Percentiles rank a stretch among this genome's conserved stretches.
phyloP scores from a whole-genome alignment of 352 stramenopile genomes.

The Thraustochytrium striatum region DNA sequence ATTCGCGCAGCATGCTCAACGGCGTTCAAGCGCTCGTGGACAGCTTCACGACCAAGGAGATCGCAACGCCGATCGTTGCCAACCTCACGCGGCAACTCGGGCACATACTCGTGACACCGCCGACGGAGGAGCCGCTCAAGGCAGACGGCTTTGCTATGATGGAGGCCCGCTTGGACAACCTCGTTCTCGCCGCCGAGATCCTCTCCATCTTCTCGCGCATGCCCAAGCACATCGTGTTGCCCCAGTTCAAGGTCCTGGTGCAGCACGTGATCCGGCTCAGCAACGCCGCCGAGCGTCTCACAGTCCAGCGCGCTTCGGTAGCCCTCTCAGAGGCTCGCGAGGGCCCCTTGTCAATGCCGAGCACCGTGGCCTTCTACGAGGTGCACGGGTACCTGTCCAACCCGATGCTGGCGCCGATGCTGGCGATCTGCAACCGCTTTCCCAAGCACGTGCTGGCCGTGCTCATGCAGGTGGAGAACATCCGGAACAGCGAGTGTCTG shows the following conservation, averaged over 20 bases:
- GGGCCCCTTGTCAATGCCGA: background rate
- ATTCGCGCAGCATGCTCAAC: slow-evolving; percentile 4
- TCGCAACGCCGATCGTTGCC: background rate
- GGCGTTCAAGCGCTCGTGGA: background rate
- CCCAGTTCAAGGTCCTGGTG: slow-evolving; percentile 5
- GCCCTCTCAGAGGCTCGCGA: background rate
- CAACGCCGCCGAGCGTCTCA: slow-evolving; percentile 13
- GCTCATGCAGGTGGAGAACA: background rate
- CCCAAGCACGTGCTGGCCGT: background rate
- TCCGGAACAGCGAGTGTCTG: slow-evolving; percentile 10
- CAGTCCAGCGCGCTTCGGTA: background rate
- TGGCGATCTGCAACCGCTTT: slow-evolving; percentile 3
- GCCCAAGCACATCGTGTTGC: slow-evolving; percentile 15
- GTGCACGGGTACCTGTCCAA: slow-evolving; percentile 9
- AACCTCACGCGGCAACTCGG: background rate
- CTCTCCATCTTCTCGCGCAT: slow-evolving; percentile 15
- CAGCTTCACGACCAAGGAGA: background rate
- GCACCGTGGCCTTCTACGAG: slow-evolving; percentile 2
- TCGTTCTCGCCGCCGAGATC: slow-evolving; percentile 17
- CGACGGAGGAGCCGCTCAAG: background rate
- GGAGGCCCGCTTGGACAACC: background rate
- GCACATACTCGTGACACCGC: slow-evolving; percentile 1
- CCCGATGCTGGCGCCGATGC: slow-evolving; percentile 10
- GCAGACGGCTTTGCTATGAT: background rate
- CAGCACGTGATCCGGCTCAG: background rate